Base-by-base conservation (phyloP, 2,329 filamentous ascomycete genomes). In the Arthrinium phaeospermum region DNA sequence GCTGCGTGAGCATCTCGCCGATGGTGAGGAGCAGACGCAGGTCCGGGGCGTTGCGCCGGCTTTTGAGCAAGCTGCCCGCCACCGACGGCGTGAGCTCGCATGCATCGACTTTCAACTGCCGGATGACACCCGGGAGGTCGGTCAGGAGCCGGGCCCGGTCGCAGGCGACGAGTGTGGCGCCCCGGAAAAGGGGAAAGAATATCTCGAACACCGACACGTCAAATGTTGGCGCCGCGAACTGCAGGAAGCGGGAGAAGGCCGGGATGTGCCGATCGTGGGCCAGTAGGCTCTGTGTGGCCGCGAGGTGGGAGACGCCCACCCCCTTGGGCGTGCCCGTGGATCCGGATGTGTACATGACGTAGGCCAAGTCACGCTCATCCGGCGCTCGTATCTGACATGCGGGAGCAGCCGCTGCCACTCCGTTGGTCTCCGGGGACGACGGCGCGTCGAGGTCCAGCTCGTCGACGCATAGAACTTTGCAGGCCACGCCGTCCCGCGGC, bases 191-290 rank as follows among this genome's bases (percentile, higher is more conserved):
- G 0, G 95, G 93, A 75, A 98, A 98, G 86, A 98, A 98, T 8
- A 97, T 95, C 80, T 98, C 95, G 80, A 98, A 98, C 7, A 98
- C 92, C 0, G 94, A 97, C 10, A 98, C 95, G 81, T 98, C 95
- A 79, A 98, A 98, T 0, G 95, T 98, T 0, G 95, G 94, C 3
- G 94, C 92, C 5, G 95, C 95, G 80, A 98, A 98, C 80, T 98
- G 95, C 0, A 98, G 87, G 80, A 98, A 98, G 67, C 94, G 89
- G 22, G 86, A 85, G 79, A 98, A 98, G 0, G 70, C 51, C 2
- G 95, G 95, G 53, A 98, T 91, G 76, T 95, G 91, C 67, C 85
- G 86, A 77, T 97, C 88, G 79, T 98, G 95, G 2, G 94, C 94
- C 61, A 97, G 86, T 10, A 98, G 83, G 72, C 93, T 94, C 80